Conservation (phyloP, 108 stramenopile species). For the Skeletonema menzelii region DNA sequence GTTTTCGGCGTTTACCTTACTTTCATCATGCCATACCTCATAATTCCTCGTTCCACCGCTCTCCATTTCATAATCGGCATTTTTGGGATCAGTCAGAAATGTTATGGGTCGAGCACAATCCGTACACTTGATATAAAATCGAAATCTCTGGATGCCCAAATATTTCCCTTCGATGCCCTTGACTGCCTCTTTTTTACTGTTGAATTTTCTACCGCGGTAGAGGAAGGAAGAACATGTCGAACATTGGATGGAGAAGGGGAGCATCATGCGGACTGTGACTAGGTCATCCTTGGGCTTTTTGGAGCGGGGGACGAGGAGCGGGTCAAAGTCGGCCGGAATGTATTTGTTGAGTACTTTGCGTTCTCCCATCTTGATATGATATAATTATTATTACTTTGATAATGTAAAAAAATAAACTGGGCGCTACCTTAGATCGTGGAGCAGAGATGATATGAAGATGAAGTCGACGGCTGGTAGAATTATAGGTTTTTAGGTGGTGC, state of each 20-base stretch:
- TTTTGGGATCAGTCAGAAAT: conserved; percentile 96
- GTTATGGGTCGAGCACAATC: conserved; percentile 87
- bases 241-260: conserved; percentile 96
- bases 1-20: conserved; percentile 58
- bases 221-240: conserved; percentile 91
- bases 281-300: conserved; percentile 87
- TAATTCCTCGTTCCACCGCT: conserved; percentile 93
- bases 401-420: no score
- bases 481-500: no score
- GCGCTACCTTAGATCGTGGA: no score
- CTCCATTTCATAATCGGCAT: conserved; percentile 97
- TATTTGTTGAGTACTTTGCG: conserved; percentile 98
- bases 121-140: conserved; percentile 96
- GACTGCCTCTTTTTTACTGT: conserved; percentile 92
- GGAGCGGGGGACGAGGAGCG: conserved; percentile 83
- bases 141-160: conserved; percentile 91
- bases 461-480: no score
- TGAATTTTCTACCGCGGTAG: conserved; percentile 97
- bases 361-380: conserved; percentile 95
- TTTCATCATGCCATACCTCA: conserved; percentile 92
- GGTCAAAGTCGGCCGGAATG: conserved; percentile 97
- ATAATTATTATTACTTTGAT: no score
- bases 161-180: conserved; percentile 89
- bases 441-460: no score
- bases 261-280: conserved; percentile 97